Base-by-base conservation (phyloP, 2,329 filamentous ascomycete genomes). In the Epichloe sibirici region DNA sequence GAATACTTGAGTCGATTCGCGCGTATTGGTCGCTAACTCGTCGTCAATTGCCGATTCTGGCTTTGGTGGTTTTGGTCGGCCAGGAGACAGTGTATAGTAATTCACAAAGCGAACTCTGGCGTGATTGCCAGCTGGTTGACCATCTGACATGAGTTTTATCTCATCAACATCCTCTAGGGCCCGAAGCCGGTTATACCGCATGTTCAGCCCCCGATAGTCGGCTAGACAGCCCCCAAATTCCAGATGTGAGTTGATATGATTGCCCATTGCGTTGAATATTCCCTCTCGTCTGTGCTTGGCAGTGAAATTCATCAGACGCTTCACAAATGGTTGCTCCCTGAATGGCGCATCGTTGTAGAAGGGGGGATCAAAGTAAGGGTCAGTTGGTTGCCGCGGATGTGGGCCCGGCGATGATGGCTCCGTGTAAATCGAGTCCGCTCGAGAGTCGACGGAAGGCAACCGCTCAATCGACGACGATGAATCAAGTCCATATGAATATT, bases 21-120 rank as follows among this genome's bases (percentile, higher is more conserved):
- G 28, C 9, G 17, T 23, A n/a, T 4, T 34, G 21, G 35, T 34
- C 15, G 15, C 21, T 13, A 12, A n/a, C 12, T 51, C 38, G 3
- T 34, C 31, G 9, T 35, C 28, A 11, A 2, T 35, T 28, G 45
- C 34, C 15, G 11, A 1, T 13, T 49, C 51, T 37, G 44, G 47
- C 35, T 62, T 62, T 17, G 61, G 58, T 4, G 57, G 51, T 59
- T 86, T 90, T 2, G 77, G 75, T 54, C 81, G 75, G 3, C 90
- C 90, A 9, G 85, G 85, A 58, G 86, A 90, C n/a, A 86, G 78
- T 1, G 90, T 95, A 64, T 91, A 95, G 65, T 95, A 95, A 63
- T 95, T 95, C 53, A 88, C 75, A 61, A 95, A 95, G 15, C 89
- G 78, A 11, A 93, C 79, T 50, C 84, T 74, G 2, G 73, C 70